Evolutionary conservation across 306 rosid species (phyloP), one percentile per base, ranked within the genome.

Genomic region (Casuarina glauca): DNA sequence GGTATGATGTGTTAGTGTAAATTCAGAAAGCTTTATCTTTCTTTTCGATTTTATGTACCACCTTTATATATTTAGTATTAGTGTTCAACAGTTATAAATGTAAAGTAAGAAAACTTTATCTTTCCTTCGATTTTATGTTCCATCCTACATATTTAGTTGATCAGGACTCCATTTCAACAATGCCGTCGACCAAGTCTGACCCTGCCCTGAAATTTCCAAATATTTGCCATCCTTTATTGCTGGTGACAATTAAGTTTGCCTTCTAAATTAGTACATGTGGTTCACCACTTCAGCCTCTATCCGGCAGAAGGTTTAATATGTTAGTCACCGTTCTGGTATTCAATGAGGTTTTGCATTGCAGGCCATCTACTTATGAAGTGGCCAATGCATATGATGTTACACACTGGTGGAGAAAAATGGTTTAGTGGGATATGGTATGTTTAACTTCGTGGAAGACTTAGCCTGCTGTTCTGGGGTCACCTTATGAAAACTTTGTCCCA

Each of bases 381-480:
- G 69, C 66, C 69, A 71, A 80, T 76, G 73, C 55, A 42, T 61
- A 7, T 66, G 49, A 16, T 66, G 10, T 66, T 66, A 42, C 50
- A 66, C 17, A 9, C 17, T 41, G 71, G 36, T 42, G 20, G 50
- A 16, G 7, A 32, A 17, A 66, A 66, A 49, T 36, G 41, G 50
- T 41, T 66, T 16, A 66, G 50, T 41, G 50, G 71, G 32, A 17
- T 17, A 42, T 41, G 8, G 50, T 12, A 45, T 42, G 12, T 11
- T 41, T 13, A 66, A 66, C 50, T 66, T 66, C 71, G 16, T 66
- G 71, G 69, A 41, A 70, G 74, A 17, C 46, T 20, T 45, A 61
- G 63, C 39, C 13, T 84, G 75, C 75, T 48, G 48, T 77, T 20
- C 42, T 64, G 61, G 61, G 50, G 77, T 81, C 49, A 66, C 49